A percentile compares a stretch with the other conserved stretches of the same genome.
phyloP scores from a whole-genome alignment of 2,329 filamentous ascomycete species.

The Sporothrix sp. region DNA sequence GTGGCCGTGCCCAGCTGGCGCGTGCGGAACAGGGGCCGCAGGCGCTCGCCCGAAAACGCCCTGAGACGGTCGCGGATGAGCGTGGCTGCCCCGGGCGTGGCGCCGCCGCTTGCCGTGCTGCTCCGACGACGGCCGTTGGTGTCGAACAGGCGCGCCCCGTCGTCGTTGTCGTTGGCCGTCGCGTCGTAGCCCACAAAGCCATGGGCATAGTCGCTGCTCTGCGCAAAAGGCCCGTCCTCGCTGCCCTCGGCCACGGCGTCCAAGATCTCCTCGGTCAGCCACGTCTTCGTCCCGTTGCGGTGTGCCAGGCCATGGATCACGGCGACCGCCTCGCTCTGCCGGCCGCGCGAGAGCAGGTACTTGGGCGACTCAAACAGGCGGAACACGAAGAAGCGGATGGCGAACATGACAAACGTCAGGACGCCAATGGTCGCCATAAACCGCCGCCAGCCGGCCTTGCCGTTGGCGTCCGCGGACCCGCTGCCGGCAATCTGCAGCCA shows the following conservation, averaged over 20 bases:
- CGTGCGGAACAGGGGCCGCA: conserved; percentile 54
- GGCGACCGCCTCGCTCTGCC: conserved; percentile 68
- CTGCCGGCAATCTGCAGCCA: conserved; percentile 59
- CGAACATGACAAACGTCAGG: conserved; percentile 66
- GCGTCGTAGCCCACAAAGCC: conserved; percentile 10
- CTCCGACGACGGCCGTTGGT: background rate
- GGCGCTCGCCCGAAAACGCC: conserved; percentile 57
- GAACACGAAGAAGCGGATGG: conserved; percentile 70
- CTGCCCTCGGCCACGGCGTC: conserved; percentile 43
- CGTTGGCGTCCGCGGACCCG: conserved; percentile 30
- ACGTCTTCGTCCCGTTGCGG: conserved; percentile 60
- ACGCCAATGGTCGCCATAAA: conserved; percentile 62
- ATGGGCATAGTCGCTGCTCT: background rate
- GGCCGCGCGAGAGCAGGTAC: conserved; percentile 65
- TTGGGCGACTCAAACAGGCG: conserved; percentile 79
- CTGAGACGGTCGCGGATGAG: conserved; percentile 50
- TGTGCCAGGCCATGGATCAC: conserved; percentile 70
- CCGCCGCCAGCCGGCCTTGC: conserved; percentile 65
- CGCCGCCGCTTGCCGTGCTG: background rate
- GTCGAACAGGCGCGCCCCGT: conserved; percentile 5
- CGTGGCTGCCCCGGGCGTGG: conserved; percentile 19
- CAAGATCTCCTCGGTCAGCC: conserved; percentile 63
- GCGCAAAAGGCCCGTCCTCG: conserved; percentile 17
- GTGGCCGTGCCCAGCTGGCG: conserved; percentile 44
- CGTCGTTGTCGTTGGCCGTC: background rate